Conservation (phyloP, 2,329 filamentous ascomycete species). For the Camillea tinctor region DNA sequence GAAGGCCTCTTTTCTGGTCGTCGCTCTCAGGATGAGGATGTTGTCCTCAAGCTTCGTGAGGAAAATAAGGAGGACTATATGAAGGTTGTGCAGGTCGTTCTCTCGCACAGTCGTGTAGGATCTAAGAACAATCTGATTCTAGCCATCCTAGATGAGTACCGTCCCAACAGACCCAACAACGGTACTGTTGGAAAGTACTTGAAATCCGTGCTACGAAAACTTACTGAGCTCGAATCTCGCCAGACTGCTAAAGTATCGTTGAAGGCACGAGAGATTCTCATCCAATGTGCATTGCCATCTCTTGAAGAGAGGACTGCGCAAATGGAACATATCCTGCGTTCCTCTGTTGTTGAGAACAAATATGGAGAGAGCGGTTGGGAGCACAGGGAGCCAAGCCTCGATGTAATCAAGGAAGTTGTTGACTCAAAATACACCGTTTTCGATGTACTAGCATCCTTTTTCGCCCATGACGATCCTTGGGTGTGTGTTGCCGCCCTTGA, state of each 20-base stretch:
- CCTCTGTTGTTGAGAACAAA: conserved; percentile 91
- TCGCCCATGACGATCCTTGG: conserved; percentile 90
- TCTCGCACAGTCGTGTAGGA: conserved; percentile 89
- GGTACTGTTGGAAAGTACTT: conserved; percentile 89
- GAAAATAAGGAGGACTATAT: conserved; percentile 91
- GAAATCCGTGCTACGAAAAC: conserved; percentile 74
- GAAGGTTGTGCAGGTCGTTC: conserved; percentile 81
- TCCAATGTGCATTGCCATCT: conserved; percentile 94
- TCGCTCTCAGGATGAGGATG: conserved; percentile 85
- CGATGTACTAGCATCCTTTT: conserved; percentile 93
- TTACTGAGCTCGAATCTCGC: conserved; percentile 87
- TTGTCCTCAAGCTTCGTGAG: conserved; percentile 89
- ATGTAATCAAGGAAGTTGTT: conserved; percentile 94
- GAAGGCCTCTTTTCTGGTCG: conserved; percentile 87
- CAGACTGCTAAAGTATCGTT: conserved; percentile 90
- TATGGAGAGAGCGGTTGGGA: conserved; percentile 98
- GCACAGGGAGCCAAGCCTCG: conserved; percentile 85
- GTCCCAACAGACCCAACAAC: conserved; percentile 87
- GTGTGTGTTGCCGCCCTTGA: conserved; percentile 91
- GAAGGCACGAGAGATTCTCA: conserved; percentile 95
- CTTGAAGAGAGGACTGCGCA: conserved; percentile 91
- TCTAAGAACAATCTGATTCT: conserved; percentile 93
- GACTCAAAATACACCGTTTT: conserved; percentile 99
- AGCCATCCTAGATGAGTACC: conserved; percentile 90
- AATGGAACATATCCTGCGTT: conserved; percentile 98